These are phyloP conservation scores for Colletotrichum lentis DNA, from an alignment of 2,329 filamentous ascomycete genomes.

Conservation along the genomic window DNA sequence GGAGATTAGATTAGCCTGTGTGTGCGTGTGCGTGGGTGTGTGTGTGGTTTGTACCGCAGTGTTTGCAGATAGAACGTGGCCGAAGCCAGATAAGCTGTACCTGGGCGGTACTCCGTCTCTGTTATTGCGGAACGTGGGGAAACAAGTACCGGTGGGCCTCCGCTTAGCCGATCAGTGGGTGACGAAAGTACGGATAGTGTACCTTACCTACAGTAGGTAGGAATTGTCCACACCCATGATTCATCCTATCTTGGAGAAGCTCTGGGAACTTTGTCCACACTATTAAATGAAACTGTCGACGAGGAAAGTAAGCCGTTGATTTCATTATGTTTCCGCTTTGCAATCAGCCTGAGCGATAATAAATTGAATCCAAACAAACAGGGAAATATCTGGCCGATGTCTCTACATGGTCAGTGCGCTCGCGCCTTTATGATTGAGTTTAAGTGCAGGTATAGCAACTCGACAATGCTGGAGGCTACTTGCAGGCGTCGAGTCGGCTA, in stretches of 20 bases:
- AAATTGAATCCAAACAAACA: background rate
- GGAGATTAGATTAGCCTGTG: background rate
- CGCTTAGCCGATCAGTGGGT: slow-evolving; percentile 10
- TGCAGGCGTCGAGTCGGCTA: background rate
- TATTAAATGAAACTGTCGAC: background rate
- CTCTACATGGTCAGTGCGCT: slow-evolving; percentile 8
- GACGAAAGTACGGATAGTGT: too few relatives aligned
- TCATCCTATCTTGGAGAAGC: background rate
- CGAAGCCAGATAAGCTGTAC: slow-evolving; percentile 31
- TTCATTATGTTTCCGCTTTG: background rate
- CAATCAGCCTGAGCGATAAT: background rate
- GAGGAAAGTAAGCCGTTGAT: background rate
- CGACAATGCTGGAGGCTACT: background rate
- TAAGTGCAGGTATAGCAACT: background rate
- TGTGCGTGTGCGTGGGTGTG: background rate
- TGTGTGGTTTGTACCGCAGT: slow-evolving; percentile 15
- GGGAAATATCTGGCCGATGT: background rate
- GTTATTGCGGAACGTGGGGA: slow-evolving; percentile 11
- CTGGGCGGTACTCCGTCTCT: slow-evolving; percentile 5
- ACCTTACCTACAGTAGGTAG: background rate
- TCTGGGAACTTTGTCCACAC: background rate
- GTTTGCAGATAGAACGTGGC: slow-evolving; percentile 4
- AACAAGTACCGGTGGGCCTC: slow-evolving; percentile 16
- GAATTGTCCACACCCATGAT: background rate
- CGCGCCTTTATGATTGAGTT: background rate